Conservation (phyloP, 2,329 filamentous ascomycete species). For the Cladophialophora yegresii region DNA sequence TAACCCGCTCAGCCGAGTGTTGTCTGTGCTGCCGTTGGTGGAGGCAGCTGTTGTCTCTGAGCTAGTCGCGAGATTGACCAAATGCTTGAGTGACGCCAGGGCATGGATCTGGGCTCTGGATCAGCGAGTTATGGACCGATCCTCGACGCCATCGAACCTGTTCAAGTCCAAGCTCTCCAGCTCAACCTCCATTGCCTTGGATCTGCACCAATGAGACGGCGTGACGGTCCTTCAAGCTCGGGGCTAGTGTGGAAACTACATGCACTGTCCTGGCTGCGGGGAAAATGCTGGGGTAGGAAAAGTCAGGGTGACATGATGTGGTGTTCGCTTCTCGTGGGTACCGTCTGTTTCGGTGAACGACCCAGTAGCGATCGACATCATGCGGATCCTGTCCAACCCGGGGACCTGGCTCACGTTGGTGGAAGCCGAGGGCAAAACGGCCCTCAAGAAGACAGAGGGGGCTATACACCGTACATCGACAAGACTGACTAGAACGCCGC, state of each 20-base stretch:
- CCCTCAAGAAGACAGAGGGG: not conserved
- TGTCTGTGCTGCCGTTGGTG: slow-evolving; percentile 12
- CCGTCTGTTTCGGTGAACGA: not conserved
- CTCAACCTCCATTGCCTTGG: not conserved
- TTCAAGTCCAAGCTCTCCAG: slow-evolving; percentile 24
- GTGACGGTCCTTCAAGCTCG: slow-evolving; percentile 21
- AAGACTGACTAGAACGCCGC: not conserved
- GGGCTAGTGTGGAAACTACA: slow-evolving; percentile 25
- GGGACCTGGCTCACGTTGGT: not conserved
- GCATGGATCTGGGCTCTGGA: slow-evolving; percentile 17
- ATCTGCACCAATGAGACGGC: slow-evolving; percentile 21
- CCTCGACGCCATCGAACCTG: slow-evolving; percentile 4
- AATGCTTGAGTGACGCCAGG: slow-evolving; percentile 15
- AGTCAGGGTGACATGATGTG: slow-evolving; percentile 16
- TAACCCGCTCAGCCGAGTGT: slow-evolving; percentile 32
- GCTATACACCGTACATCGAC: not conserved
- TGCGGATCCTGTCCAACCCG: not conserved
- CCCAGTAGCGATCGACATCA: not conserved
- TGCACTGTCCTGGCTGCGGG: slow-evolving; percentile 22
- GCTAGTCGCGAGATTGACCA: slow-evolving; percentile 25
- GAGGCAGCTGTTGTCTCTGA: slow-evolving; percentile 7
- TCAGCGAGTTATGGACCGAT: slow-evolving; percentile 22
- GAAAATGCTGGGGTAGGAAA: slow-evolving; percentile 33
- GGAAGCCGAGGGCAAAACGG: not conserved
- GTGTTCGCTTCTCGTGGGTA: not conserved